Conservation (phyloP, 805 yeast species). For the Ogataea pignaliae region DNA sequence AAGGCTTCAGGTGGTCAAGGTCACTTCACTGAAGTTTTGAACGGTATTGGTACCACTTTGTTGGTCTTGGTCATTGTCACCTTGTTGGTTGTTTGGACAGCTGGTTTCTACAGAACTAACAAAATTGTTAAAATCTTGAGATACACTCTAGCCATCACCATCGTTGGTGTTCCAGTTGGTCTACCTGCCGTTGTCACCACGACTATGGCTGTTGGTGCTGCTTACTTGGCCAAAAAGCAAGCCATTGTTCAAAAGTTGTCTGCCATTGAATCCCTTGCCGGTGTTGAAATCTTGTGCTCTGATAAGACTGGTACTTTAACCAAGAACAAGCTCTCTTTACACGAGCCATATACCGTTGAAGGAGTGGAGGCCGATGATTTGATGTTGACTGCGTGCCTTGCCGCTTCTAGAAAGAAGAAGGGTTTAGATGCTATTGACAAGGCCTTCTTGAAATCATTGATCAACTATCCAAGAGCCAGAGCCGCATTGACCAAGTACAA, state of each 20-base stretch:
- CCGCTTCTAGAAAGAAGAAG: constrained; percentile 97
- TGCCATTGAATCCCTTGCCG: constrained; percentile 95
- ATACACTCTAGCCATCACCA: constrained; percentile 92
- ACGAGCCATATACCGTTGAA: constrained; percentile 96
- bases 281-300: constrained; percentile 96
- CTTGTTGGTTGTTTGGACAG: constrained; percentile 84
- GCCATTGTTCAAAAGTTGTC: constrained; percentile 96
- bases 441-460: constrained; percentile 91
- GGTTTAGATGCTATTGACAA: constrained; percentile 97
- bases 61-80: constrained; percentile 85
- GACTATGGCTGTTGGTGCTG: constrained; percentile 99
- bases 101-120: constrained; percentile 90
- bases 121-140: constrained; percentile 83
- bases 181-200: constrained; percentile 98
- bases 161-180: constrained; percentile 98
- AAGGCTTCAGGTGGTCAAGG: constrained; percentile 90
- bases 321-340: constrained; percentile 92
- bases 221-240: constrained; percentile 94
- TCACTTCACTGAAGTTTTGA: constrained; percentile 95
- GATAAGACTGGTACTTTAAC: constrained; percentile 98
- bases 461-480: constrained; percentile 87
- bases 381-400: constrained; percentile 96
- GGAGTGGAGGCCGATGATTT: constrained; percentile 95
- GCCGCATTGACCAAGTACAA: constrained; percentile 89
- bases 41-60: constrained; percentile 93